Evolutionary conservation across 306 rosid genomes (phyloP), one percentile per base, ranked within the genome.

Genomic region (Pyrus bretschneideri): DNA sequence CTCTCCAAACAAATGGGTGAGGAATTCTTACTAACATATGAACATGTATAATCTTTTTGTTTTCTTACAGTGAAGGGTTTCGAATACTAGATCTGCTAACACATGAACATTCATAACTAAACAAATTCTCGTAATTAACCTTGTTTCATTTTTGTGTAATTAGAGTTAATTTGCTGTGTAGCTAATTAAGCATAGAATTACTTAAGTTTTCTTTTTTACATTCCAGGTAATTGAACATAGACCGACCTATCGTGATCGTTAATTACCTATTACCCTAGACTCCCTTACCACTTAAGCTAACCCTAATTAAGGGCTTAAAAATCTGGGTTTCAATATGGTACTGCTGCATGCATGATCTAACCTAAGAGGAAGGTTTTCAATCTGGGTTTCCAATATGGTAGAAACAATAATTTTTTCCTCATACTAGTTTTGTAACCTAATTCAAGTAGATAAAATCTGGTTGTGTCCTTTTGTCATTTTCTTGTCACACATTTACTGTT

Each of bases 401-500:
- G 18, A 14, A 11, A 64, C 23, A 18, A 18, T 31, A 2, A 31
- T 6, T 12, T 58, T 61, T 61, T 4, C 30, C 31, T 61, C 55
- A 49, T 49, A 49, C 55, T 49, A 49, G 55, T 14, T 45, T 13
- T 60, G 65, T 60, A 22, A n/a, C 33, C 58, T 23, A 23, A 68
- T 15, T 45, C 25, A 14, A 68, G 51, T n/a, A 68, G 52, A 12
- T 69, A 6, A 27, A 17, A 52, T 19, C 9, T 17, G 29, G 63
- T 11, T 17, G 30, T 27, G 12, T 69, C 30, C 4, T 19, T 74
- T 72, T 76, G 72, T 80, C 79, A 49, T 73, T 18, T 76, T 35
- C 70, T 61, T 67, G 84, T 80, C 75, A 33, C 79, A 76, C 64
- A 54, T 66, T 81, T 30, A 67, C 63, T 73, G 70, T 58, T 44